Conservation (phyloP, 2,329 filamentous ascomycete species). For the Piedraia hortae region DNA sequence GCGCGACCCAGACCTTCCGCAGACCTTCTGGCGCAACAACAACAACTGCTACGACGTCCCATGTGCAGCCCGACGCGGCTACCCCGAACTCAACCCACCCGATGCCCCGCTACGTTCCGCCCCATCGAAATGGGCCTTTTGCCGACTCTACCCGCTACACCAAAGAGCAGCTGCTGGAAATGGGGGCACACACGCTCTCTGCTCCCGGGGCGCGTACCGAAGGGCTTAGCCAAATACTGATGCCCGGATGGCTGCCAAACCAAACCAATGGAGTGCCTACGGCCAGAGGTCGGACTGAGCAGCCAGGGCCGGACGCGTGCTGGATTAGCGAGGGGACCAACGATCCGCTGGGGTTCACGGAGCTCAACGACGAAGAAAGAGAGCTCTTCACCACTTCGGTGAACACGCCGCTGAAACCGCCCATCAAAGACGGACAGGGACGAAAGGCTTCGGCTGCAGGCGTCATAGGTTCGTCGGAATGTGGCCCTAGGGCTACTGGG, state of each 20-base stretch:
- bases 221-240: slow-evolving; percentile 39
- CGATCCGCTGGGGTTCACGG: slow-evolving; percentile 42
- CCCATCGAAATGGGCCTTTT: slow-evolving; percentile 31
- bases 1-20: slow-evolving; percentile 39
- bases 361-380: slow-evolving; percentile 41
- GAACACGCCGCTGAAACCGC: slow-evolving; percentile 78
- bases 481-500: slow-evolving; percentile 47
- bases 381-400: slow-evolving; percentile 63
- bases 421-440: slow-evolving; percentile 35
- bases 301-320: slow-evolving; percentile 67
- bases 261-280: slow-evolving; percentile 33
- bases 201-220: slow-evolving; percentile 33
- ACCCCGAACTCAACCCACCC: slow-evolving; percentile 8
- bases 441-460: slow-evolving; percentile 32
- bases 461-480: too few species aligned
- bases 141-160: slow-evolving; percentile 35
- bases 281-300: slow-evolving; percentile 30
- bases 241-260: slow-evolving; percentile 53
- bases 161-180: slow-evolving; percentile 49
- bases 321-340: slow-evolving; percentile 53
- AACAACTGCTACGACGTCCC: slow-evolving; percentile 14
- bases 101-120: slow-evolving; percentile 27
- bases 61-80: slow-evolving; percentile 14
- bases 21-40: slow-evolving; percentile 31
- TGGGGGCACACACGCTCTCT: slow-evolving; percentile 33